phyloP scores from a whole-genome alignment of 78 protist genomes.

The Mastigamoeba balamuthi region DNA sequence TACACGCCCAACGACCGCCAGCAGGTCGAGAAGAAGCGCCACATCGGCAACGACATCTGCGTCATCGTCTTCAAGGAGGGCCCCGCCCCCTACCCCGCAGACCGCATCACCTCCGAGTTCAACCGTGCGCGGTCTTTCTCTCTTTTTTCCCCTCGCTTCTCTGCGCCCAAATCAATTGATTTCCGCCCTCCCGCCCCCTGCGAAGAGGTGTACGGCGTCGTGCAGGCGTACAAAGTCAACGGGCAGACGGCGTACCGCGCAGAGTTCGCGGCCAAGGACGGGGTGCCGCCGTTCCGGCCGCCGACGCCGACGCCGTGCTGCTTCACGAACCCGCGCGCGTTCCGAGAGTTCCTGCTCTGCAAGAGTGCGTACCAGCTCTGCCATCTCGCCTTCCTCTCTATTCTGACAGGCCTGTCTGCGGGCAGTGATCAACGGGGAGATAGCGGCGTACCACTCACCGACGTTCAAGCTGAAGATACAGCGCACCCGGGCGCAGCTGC shows the following conservation, averaged over 20 bases:
- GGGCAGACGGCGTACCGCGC: slow-evolving; percentile 2
- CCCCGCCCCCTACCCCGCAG: slow-evolving; percentile 18
- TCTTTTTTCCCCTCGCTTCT: too few relatives aligned
- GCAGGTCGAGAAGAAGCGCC: slow-evolving; percentile 60
- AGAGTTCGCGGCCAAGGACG: slow-evolving; percentile 22
- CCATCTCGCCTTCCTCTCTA: neutral
- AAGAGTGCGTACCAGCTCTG: slow-evolving; percentile 9
- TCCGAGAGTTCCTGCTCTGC: slow-evolving; percentile 18
- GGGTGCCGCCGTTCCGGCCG: slow-evolving; percentile 4
- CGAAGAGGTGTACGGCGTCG: slow-evolving; percentile 32
- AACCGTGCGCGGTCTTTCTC: slow-evolving; percentile 31
- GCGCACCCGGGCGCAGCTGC: slow-evolving; percentile 22
- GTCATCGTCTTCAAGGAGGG: slow-evolving; percentile 47
- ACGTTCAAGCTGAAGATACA: slow-evolving; percentile 41
- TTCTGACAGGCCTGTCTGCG: neutral
- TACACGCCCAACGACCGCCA: slow-evolving; percentile 20
- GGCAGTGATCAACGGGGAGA: slow-evolving; percentile 23
- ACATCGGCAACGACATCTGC: slow-evolving; percentile 62
- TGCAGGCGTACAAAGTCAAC: slow-evolving; percentile 8
- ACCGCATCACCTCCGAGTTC: slow-evolving; percentile 38
- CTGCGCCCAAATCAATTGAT: too few relatives aligned
- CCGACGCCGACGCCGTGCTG: slow-evolving; percentile 3
- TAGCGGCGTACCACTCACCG: slow-evolving; percentile 34
- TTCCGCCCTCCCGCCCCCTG: too few relatives aligned
- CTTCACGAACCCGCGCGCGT: slow-evolving; percentile 10